Evolutionary conservation across 768 basidiomycete genomes (phyloP).

Genomic region (Mycena crocata): DNA sequence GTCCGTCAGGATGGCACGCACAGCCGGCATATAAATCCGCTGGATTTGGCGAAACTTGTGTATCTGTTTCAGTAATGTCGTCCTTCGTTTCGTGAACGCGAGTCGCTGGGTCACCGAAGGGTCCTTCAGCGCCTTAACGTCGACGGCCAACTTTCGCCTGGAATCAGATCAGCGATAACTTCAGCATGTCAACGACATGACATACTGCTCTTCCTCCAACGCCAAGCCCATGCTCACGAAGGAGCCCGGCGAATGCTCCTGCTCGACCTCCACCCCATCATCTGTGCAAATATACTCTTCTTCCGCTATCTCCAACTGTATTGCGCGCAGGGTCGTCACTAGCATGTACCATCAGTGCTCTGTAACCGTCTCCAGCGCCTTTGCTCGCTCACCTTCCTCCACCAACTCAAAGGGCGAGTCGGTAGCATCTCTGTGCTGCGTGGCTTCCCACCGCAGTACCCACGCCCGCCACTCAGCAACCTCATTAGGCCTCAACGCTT

Average conservation of each 20-base stretch:
- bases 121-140: not conserved
- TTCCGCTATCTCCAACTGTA: not conserved
- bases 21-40: slow-evolving; percentile 1
- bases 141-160: not conserved
- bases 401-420: not conserved
- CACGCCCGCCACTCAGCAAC: not conserved
- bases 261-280: not conserved
- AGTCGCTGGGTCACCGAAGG: not conserved
- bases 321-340: not conserved
- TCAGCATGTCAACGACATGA: too few species aligned
- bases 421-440: not conserved
- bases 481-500: not conserved
- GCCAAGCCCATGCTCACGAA: slow-evolving; percentile 12
- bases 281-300: not conserved
- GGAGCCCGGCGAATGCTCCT: not conserved
- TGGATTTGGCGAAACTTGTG: not conserved
- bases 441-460: not conserved
- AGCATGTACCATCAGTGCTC: not conserved
- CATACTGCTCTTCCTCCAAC: too few species aligned
- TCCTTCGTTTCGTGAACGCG: not conserved
- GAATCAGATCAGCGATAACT: not conserved
- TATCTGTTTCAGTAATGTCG: not conserved
- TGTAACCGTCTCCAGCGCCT: too few species aligned
- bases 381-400: not conserved
- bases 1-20: not conserved